Evolutionary conservation across 345 rosid species (phyloP).

Genomic region (Arabidopsis suecica): DNA sequence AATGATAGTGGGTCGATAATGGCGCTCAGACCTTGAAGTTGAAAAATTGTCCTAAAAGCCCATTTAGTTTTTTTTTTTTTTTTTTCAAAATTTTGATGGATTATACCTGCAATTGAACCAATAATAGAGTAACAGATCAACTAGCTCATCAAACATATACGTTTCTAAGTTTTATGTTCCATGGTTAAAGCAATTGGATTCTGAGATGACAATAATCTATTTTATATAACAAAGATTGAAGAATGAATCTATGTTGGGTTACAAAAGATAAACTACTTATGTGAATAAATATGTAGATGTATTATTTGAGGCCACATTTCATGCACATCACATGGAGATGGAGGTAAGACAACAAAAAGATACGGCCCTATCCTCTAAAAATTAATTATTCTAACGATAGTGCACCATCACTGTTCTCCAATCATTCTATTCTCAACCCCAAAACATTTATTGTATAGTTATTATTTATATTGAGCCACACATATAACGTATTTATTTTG

Average conservation of each 20-base stretch:
- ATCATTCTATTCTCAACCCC: slow-evolving; percentile 1
- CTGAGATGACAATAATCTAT: neutral
- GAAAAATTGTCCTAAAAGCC: neutral
- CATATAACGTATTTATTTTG: slow-evolving; percentile 14
- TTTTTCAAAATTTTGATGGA: neutral
- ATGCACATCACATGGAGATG: slow-evolving; percentile 17
- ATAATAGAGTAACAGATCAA: neutral
- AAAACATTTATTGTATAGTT: slow-evolving; percentile 16
- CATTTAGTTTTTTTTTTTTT: neutral
- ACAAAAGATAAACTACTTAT: neutral
- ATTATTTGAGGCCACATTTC: slow-evolving; percentile 17
- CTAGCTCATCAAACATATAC: neutral
- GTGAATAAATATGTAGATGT: neutral
- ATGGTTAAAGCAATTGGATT: neutral
- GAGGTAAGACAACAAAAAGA: slow-evolving; percentile 29
- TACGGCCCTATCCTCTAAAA: slow-evolving; percentile 25
- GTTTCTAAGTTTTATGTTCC: neutral
- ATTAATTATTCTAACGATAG: slow-evolving; percentile 24
- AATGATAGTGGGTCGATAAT: neutral
- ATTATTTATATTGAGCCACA: slow-evolving; percentile 5
- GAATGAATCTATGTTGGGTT: neutral
- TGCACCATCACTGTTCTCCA: slow-evolving; percentile 22
- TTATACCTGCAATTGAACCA: neutral
- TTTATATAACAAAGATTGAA: neutral
- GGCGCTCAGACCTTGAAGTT: neutral